Evolutionary conservation across 345 rosid genomes (phyloP).

Genomic region (Cardiospermum halicacabum): DNA sequence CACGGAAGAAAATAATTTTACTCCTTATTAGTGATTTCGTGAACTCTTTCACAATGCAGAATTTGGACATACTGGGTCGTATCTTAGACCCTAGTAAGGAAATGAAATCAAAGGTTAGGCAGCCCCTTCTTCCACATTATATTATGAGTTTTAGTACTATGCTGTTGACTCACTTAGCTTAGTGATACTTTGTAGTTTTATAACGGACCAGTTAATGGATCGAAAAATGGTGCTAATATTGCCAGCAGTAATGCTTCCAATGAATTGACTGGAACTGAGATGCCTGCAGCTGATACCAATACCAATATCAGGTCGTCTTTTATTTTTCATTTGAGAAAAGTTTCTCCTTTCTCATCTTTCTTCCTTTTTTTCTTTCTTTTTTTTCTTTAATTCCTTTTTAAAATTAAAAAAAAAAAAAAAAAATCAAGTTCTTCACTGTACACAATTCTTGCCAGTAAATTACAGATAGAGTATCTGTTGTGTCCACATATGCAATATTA

Average conservation of each 20-base stretch:
- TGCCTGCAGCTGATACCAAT: slow-evolving; percentile 13
- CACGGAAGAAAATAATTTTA: slow-evolving; percentile 9
- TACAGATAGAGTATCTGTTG: too few relatives aligned
- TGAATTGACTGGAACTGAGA: slow-evolving; percentile 17
- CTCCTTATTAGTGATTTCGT: slow-evolving; percentile 13
- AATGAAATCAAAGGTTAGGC: slow-evolving; percentile 73
- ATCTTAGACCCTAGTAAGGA: slow-evolving; percentile 69
- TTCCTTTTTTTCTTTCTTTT: neutral
- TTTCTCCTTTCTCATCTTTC: neutral
- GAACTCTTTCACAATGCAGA: slow-evolving; percentile 39
- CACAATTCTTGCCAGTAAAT: too few relatives aligned
- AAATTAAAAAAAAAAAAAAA: too few relatives aligned
- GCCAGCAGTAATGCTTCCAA: slow-evolving; percentile 17
- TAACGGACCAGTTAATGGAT: slow-evolving; percentile 54
- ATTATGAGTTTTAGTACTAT: slow-evolving; percentile 8
- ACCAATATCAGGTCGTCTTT: slow-evolving; percentile 37
- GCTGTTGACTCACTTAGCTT: slow-evolving; percentile 18
- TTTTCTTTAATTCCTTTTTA: neutral
- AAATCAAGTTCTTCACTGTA: too few relatives aligned
- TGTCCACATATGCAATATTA: too few relatives aligned
- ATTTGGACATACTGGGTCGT: slow-evolving; percentile 60
- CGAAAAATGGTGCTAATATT: slow-evolving; percentile 21
- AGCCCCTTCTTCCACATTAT: slow-evolving; percentile 10
- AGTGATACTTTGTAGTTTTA: slow-evolving; percentile 44
- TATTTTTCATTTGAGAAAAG: too few relatives aligned